Percentiles rank a stretch among this genome's conserved stretches.
Conservation (phyloP, 192 early-diverging fungal species). For the Powellomyces hirtus region DNA sequence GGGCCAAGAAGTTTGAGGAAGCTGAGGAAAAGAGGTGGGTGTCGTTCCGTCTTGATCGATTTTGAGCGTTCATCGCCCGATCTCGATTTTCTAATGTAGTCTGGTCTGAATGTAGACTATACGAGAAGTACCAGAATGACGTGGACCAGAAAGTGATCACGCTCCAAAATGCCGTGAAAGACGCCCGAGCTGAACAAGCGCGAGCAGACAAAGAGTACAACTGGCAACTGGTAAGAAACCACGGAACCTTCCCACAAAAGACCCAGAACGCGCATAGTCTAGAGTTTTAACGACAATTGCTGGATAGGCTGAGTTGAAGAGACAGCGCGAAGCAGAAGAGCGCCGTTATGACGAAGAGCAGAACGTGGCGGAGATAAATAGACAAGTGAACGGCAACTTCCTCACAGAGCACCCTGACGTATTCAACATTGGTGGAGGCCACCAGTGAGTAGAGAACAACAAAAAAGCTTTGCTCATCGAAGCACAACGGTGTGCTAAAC, state of each 20-base stretch:
- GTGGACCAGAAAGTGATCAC: constrained; percentile 35
- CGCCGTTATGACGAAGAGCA: constrained; percentile 31
- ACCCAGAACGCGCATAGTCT: too few species aligned
- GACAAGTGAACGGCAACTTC: constrained; percentile 48
- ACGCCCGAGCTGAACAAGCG: constrained; percentile 32
- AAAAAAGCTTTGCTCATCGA: too few species aligned
- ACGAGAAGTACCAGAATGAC: constrained; percentile 41
- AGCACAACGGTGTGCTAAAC: too few species aligned
- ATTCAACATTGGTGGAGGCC: constrained; percentile 49
- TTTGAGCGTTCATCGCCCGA: too few species aligned
- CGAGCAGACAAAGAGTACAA: constrained; percentile 44
- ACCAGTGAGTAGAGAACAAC: constrained; percentile 51
- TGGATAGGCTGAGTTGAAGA: constrained; percentile 43
- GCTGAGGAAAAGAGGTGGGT: constrained; percentile 40
- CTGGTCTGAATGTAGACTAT: constrained; percentile 14
- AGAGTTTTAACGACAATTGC: too few species aligned
- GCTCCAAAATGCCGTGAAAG: constrained; percentile 36
- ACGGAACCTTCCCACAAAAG: not conserved
- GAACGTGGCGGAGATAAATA: constrained; percentile 43
- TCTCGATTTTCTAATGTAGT: not conserved
- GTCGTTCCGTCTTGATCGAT: too few species aligned
- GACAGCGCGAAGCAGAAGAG: constrained; percentile 35
- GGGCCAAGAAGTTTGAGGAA: constrained; percentile 29
- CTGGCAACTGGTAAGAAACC: constrained; percentile 33
- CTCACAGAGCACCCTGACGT: constrained; percentile 53